Conservation (phyloP, 768 basidiomycete genomes). For the Tulasnella sp. region DNA sequence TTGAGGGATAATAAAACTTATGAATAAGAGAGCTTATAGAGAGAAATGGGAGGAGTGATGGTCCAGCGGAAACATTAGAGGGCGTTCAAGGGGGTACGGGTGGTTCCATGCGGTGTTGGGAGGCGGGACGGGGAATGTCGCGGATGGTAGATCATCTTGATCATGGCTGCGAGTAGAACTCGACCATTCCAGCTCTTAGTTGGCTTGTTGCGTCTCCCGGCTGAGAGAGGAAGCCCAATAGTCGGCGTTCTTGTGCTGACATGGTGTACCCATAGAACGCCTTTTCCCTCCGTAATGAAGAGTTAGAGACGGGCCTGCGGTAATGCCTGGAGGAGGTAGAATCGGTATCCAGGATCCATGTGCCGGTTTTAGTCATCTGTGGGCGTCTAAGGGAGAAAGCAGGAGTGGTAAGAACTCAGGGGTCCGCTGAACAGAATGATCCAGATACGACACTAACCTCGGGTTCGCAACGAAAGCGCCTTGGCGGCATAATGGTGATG, state of each 20-base stretch:
- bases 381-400: neutral
- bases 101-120: neutral
- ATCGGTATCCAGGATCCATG: neutral
- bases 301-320: neutral
- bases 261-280: slow-evolving; percentile 3
- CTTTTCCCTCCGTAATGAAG: neutral
- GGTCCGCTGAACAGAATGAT: neutral
- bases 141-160: neutral
- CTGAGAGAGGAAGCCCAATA: neutral
- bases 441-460: neutral
- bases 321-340: neutral
- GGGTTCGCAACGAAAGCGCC: neutral
- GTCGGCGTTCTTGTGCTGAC: neutral
- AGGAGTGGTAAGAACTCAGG: neutral
- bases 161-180: slow-evolving; percentile 18
- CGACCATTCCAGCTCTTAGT: neutral
- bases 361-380: neutral
- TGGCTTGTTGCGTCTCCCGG: neutral
- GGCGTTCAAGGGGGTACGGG: neutral
- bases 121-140: neutral
- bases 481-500: neutral
- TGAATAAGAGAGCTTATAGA: too few relatives aligned
- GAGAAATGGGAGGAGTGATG: too few relatives aligned
- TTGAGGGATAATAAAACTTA: too few relatives aligned
- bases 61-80: neutral